Conservation (phyloP, 139 green algal genomes). For the Micromonas commoda region DNA sequence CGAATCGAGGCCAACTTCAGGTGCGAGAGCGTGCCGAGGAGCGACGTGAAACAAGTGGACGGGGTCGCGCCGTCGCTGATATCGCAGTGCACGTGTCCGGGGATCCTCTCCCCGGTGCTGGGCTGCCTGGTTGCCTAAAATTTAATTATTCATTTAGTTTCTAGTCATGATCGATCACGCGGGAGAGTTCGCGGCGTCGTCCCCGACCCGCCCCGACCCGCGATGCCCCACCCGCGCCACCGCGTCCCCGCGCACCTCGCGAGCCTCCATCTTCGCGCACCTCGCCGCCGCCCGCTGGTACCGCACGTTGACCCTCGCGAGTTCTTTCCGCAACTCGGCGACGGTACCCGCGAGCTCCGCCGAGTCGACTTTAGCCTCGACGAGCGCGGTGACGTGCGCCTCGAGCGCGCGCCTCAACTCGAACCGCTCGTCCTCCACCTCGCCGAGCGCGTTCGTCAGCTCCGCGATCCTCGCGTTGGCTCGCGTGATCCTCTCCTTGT, state of each 20-base stretch:
- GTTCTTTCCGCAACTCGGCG: background rate
- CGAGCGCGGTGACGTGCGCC: slow-evolving; percentile 1
- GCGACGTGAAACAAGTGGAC: no score
- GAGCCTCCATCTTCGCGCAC: background rate
- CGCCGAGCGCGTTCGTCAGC: no score
- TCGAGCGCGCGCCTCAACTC: background rate
- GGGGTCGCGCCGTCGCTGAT: no score
- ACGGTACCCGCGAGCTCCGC: background rate
- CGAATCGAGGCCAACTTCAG: no score
- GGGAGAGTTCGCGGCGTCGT: background rate
- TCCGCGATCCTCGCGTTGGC: no score
- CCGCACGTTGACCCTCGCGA: background rate
- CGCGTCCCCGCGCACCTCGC: no score
- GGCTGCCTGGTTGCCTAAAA: no score
- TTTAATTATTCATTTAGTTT: slow-evolving; percentile 3
- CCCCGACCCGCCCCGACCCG: background rate
- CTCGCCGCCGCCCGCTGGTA: background rate
- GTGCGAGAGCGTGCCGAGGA: no score
- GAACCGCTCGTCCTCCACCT: background rate
- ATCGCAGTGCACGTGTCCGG: no score
- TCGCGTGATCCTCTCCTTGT: no score
- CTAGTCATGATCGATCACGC: background rate
- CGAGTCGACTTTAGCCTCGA: background rate
- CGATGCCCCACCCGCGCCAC: background rate
- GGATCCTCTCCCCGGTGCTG: no score